Evolutionary conservation across 805 yeast genomes (phyloP).

Genomic region (Hanseniaspora thailandica): DNA sequence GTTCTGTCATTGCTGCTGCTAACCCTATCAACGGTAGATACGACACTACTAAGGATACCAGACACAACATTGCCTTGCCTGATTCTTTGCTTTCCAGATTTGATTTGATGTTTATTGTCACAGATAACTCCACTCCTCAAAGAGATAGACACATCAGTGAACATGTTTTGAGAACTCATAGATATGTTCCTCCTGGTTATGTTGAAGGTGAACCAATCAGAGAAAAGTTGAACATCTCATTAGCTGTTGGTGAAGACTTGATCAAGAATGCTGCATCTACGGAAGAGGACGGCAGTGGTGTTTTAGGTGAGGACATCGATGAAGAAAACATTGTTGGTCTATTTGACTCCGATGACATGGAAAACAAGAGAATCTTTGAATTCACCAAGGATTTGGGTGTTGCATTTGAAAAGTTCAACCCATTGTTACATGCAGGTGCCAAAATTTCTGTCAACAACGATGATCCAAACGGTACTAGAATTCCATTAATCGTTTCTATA

Average conservation of each 20-base stretch:
- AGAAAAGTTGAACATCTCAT: conserved; percentile 55
- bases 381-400: conserved; percentile 11
- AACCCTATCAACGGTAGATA: conserved; percentile 94
- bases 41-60: conserved; percentile 69
- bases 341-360: conserved; percentile 12
- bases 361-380: conserved; percentile 11
- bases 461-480: conserved; percentile 28
- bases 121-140: conserved; percentile 81
- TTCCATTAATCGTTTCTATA: conserved; percentile 51
- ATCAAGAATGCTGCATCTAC: conserved; percentile 26
- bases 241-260: conserved; percentile 62
- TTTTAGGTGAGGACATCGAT: conserved; percentile 39
- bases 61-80: conserved; percentile 90
- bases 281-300: conserved; percentile 23
- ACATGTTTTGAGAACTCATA: conserved; percentile 88
- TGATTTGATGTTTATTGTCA: conserved; percentile 86
- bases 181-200: conserved; percentile 76
- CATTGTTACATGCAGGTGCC: conserved; percentile 73
- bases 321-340: conserved; percentile 26
- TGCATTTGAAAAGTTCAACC: conserved; percentile 76
- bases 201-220: conserved; percentile 89
- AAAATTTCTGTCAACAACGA: conserved; percentile 31
- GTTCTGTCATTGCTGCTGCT: conserved; percentile 97
- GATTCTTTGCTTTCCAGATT: conserved; percentile 94
- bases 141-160: conserved; percentile 82